phyloP scores from a whole-genome alignment of 306 rosid genomes.

The Chamaecrista fasciculata region DNA sequence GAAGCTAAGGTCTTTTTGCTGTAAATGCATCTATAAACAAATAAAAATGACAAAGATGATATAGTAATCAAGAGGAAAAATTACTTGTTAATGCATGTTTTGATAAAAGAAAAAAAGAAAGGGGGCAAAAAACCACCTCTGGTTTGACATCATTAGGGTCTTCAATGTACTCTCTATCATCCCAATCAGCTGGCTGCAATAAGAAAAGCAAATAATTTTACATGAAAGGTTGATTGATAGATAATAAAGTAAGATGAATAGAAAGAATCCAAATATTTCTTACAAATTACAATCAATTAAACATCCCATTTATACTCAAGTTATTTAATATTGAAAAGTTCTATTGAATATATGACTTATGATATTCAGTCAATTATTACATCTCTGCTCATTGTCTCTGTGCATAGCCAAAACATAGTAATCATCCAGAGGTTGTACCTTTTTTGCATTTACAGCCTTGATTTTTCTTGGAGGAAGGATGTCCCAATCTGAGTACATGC shows the following conservation, averaged over 20 bases:
- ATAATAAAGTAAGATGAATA: conserved; percentile 1
- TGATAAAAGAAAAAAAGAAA: not conserved
- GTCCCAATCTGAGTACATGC: conserved; percentile 95
- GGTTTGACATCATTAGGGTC: conserved; percentile 75
- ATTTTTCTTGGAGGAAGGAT: conserved; percentile 98
- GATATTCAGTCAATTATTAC: conserved; percentile 6
- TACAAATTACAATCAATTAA: conserved; percentile 13
- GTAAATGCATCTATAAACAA: conserved; percentile 1
- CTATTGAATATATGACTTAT: not conserved
- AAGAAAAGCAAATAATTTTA: conserved; percentile 10
- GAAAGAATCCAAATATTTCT: conserved; percentile 18
- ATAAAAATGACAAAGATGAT: not conserved
- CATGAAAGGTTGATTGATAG: conserved; percentile 2
- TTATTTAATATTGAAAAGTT: not conserved
- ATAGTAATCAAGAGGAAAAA: conserved; percentile 17
- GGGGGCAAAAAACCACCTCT: conserved; percentile 45
- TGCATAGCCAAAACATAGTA: not conserved
- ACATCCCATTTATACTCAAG: conserved; percentile 10
- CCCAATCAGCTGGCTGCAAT: conserved; percentile 92
- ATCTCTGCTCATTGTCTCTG: not conserved
- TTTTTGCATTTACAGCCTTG: conserved; percentile 68
- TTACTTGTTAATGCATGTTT: not conserved
- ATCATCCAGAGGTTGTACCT: conserved; percentile 35
- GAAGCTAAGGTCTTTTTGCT: not conserved
- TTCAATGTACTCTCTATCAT: conserved; percentile 85